Conservation (phyloP, 495 filamentous ascomycete genomes). For the Evernia prunastri region DNA sequence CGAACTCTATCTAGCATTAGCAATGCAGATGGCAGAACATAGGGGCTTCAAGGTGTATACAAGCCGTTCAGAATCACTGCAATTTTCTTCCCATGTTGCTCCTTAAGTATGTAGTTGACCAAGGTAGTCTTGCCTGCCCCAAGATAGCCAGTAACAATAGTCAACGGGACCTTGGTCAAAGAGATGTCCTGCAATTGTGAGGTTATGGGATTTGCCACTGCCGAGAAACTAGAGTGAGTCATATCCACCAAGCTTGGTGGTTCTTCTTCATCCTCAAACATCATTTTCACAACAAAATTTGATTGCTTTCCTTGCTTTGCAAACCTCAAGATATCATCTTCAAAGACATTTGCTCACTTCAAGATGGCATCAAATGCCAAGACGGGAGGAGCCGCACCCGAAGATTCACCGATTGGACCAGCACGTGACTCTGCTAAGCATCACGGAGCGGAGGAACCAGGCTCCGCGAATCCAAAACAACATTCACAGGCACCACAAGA, state of each 20-base stretch:
- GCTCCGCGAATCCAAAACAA: not conserved
- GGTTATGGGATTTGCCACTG: slow-evolving; percentile 26
- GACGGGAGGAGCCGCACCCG: not conserved
- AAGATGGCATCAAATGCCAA: not conserved
- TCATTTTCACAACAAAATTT: slow-evolving; percentile 5
- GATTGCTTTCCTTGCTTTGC: not conserved
- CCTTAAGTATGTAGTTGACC: slow-evolving; percentile 89
- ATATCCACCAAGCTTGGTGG: slow-evolving; percentile 66
- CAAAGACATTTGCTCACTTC: not conserved
- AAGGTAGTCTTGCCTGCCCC: slow-evolving; percentile 94
- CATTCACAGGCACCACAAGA: not conserved
- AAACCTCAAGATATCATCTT: not conserved
- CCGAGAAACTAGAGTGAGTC: not conserved
- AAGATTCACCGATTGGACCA: not conserved
- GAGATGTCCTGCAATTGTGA: slow-evolving; percentile 42
- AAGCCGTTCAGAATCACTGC: slow-evolving; percentile 93
- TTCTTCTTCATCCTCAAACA: slow-evolving; percentile 47
- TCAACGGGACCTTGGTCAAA: slow-evolving; percentile 72
- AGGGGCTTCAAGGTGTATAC: slow-evolving; percentile 25
- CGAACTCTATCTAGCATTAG: slow-evolving; percentile 62
- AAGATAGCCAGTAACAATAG: slow-evolving; percentile 91
- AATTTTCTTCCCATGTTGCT: slow-evolving; percentile 92
- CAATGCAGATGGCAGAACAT: slow-evolving; percentile 4
- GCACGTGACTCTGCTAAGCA: not conserved
- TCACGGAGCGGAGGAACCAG: not conserved